Evolutionary conservation across 306 rosid genomes (phyloP).

Genomic region (Quercus ilex): DNA sequence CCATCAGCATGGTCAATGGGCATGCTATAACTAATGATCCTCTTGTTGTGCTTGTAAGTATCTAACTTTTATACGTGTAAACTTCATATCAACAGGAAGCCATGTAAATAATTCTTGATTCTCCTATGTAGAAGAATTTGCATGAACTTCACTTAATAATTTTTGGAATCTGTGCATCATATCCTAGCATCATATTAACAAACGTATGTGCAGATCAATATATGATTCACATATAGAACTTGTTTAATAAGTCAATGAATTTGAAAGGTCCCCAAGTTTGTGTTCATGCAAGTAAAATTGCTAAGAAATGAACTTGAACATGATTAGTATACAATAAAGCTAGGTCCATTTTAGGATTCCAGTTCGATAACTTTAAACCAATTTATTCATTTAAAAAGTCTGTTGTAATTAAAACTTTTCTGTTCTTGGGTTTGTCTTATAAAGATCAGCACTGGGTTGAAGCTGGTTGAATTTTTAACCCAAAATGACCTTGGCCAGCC

Average conservation of each 20-base stretch:
- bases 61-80: neutral
- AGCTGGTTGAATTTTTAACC: neutral
- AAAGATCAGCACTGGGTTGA: neutral
- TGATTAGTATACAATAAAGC: no score
- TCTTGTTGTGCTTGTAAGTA: slow-evolving; percentile 86
- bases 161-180: neutral
- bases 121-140: neutral
- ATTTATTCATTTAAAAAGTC: no score
- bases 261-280: no score
- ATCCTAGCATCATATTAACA: neutral
- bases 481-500: neutral
- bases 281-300: no score
- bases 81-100: neutral
- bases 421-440: no score
- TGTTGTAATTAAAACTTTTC: no score
- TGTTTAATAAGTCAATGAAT: no score
- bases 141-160: neutral
- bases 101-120: neutral
- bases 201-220: neutral
- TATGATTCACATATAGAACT: neutral
- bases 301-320: no score
- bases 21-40: slow-evolving; percentile 95
- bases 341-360: no score
- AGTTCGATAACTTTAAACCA: no score
- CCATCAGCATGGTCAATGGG: slow-evolving; percentile 77